Evolutionary conservation across 1,284 basidiomycete genomes (phyloP), one percentile per base, ranked within the genome.

Genomic region (Leccinum griseonigrum): DNA sequence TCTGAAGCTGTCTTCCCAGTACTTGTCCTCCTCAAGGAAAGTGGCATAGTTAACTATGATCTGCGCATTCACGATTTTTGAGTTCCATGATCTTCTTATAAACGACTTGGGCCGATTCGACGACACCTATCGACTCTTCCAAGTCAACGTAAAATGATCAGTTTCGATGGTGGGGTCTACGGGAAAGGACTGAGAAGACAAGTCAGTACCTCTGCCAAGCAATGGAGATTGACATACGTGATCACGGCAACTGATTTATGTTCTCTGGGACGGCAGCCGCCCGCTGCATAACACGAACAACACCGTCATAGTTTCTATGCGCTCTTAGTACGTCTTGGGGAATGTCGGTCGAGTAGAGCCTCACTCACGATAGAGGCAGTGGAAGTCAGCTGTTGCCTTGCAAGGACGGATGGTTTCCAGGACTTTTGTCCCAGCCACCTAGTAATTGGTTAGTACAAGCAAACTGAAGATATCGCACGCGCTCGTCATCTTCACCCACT

Each of bases 91-190:
- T 98, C 78, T 94, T 94, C 81, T 99, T 96, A 73, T 99, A 99
- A 0, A 96, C 94, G 0, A 85, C 85, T 76, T 98, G 98, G 1
- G 97, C 84, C 1, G 91, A 90, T 65, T 98, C 95, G 28, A 98
- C 91, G 0, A 93, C 89, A 3, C 97, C 96, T 67, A 98, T 91
- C 1, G 95, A 95, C 74, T 99, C 97, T 75, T 98, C 95, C 31
- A 99, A 82, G 72, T 99, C 97, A 62, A 97, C 92, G 73, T 97
- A 98, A 81, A 98, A 99, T 1, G 95, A 97, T 97, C 97, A 99
- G 84, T 76, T 99, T 99, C 64, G 98, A 82, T 1, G 95, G 97
- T 99, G 97, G 0, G 22, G 22, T 26, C 22, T 26, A 91, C 91
- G 7, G 95, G 81, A 28, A 99, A 81, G 9, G 87, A 81, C 88